Evolutionary conservation across 805 yeast species (phyloP).

Genomic region (Sungouiella blattae): DNA sequence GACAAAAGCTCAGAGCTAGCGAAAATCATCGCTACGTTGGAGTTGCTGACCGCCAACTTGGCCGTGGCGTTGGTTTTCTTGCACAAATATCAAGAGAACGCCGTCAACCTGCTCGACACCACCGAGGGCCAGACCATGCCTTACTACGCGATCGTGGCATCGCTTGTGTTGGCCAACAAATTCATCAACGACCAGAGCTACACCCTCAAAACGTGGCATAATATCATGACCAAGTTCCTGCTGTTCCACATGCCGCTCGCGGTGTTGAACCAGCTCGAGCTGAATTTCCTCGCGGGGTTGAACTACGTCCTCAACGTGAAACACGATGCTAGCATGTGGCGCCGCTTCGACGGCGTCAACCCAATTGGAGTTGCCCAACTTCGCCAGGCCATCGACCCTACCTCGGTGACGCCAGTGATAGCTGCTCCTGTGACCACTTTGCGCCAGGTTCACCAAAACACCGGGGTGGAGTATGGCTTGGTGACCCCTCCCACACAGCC

Average conservation of each 20-base stretch:
- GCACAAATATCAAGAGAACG: constrained; percentile 9
- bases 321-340: constrained; percentile 12
- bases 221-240: constrained; percentile 11
- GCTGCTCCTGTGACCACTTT: background rate
- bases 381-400: background rate
- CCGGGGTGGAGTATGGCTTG: too few relatives aligned
- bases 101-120: constrained; percentile 9
- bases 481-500: background rate
- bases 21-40: constrained; percentile 13
- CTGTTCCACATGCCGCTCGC: constrained; percentile 9
- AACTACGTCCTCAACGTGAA: constrained; percentile 9
- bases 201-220: constrained; percentile 50
- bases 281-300: constrained; percentile 12
- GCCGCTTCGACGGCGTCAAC: constrained; percentile 3
- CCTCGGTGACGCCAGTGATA: too few relatives aligned
- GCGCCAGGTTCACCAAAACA: too few relatives aligned
- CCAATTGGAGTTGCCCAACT: background rate
- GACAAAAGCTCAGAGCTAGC: constrained; percentile 8
- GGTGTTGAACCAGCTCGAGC: constrained; percentile 17
- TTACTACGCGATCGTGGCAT: constrained; percentile 13
- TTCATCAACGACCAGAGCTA: constrained; percentile 48
- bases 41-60: constrained; percentile 13
- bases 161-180: constrained; percentile 29
- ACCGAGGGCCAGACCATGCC: constrained; percentile 10
- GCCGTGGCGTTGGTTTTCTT: constrained; percentile 15